Conservation (phyloP, 2,329 filamentous ascomycete genomes). For the Fusarium illudens region DNA sequence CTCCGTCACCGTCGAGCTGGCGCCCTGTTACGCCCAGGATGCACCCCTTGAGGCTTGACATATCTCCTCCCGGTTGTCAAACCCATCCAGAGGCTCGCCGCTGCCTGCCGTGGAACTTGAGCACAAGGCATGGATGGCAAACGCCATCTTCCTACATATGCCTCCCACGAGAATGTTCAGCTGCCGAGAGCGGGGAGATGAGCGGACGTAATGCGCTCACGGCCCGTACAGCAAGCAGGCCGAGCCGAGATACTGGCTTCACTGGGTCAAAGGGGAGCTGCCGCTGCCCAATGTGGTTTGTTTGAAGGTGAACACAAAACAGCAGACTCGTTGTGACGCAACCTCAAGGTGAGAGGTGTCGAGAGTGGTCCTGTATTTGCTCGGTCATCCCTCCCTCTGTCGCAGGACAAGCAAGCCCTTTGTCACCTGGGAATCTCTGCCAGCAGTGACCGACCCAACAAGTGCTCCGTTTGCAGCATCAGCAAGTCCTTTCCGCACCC, state of each 20-base stretch:
- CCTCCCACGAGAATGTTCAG: background rate
- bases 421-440: background rate
- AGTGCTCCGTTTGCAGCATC: background rate
- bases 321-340: constrained; percentile 18
- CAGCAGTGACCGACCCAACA: background rate
- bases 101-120: constrained; percentile 33
- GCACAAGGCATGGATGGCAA: constrained; percentile 5
- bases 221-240: background rate
- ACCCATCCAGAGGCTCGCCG: constrained; percentile 12
- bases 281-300: constrained; percentile 5
- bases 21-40: constrained; percentile 8
- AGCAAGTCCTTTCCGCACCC: background rate
- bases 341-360: constrained; percentile 22
- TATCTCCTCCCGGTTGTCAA: constrained; percentile 6
- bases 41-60: background rate
- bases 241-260: background rate
- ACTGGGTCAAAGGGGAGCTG: background rate
- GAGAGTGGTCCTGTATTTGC: background rate
- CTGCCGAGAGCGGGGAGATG: background rate
- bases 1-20: background rate
- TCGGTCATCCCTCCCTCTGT: background rate
- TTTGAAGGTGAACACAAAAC: constrained; percentile 6
- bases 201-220: background rate
- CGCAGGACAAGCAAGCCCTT: background rate
- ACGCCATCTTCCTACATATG: background rate